A percentile compares a stretch with the other conserved stretches of the same genome.
Conservation (phyloP, 495 filamentous ascomycete genomes). For the Hypoxylon rickii region DNA sequence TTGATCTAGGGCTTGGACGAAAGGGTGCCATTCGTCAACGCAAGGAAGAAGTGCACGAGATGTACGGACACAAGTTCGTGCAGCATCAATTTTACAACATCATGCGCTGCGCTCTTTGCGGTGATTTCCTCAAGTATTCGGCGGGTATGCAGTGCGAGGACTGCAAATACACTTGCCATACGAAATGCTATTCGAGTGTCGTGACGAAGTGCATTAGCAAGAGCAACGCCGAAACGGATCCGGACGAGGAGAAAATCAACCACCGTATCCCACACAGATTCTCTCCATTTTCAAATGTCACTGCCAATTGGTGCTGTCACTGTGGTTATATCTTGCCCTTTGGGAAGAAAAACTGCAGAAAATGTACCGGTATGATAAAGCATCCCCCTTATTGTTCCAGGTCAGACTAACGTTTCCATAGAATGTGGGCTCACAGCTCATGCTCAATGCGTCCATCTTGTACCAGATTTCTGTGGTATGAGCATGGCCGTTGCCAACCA, state of each 20-base stretch:
- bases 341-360: slow-evolving; percentile 89
- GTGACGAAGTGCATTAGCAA: slow-evolving; percentile 99
- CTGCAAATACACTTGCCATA: slow-evolving; percentile 99
- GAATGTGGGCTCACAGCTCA: slow-evolving; percentile 94
- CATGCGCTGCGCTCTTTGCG: slow-evolving; percentile 98
- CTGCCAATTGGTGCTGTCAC: slow-evolving; percentile 99
- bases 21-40: slow-evolving; percentile 95
- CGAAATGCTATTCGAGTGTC: slow-evolving; percentile 94
- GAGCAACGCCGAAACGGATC: slow-evolving; percentile 96
- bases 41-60: slow-evolving; percentile 96
- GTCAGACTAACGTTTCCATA: slow-evolving; percentile 44
- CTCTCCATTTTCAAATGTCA: slow-evolving; percentile 90
- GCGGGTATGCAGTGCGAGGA: slow-evolving; percentile 99
- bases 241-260: slow-evolving; percentile 99
- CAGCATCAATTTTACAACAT: slow-evolving; percentile 99
- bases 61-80: slow-evolving; percentile 98
- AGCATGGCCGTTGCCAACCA: slow-evolving; percentile 96
- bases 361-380: slow-evolving; percentile 74
- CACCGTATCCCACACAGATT: slow-evolving; percentile 98
- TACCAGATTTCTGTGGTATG: slow-evolving; percentile 99
- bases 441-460: slow-evolving; percentile 88
- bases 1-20: slow-evolving; percentile 87
- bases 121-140: slow-evolving; percentile 97
- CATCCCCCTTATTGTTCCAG: neutral
- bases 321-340: slow-evolving; percentile 98